Evolutionary conservation across 768 basidiomycete genomes (phyloP), one percentile per base, ranked within the genome.

Genomic region (Russula sp.): DNA sequence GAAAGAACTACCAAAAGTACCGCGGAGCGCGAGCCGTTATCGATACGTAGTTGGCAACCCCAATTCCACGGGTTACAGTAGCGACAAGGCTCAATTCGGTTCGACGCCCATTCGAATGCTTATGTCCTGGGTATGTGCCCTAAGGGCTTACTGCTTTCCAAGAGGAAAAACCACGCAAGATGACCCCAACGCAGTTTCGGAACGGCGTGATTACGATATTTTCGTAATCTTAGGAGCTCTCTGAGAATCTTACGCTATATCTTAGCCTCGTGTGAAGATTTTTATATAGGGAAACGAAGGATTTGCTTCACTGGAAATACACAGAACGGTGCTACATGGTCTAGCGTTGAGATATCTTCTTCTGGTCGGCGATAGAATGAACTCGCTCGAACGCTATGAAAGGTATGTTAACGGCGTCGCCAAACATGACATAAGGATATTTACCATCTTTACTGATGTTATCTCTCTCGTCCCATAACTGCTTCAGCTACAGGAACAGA

Each of bases 401-500:
- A 42, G 14, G n/a, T 3, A 8, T 0, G 54, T 64, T 37, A 50
- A 35, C 6, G 8, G 9, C 13, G 40, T 37, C 1, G 18, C 7
- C 6, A 7, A 37, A n/a, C 20, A 50, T 31, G 52, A 35, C 40
- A 22, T 37, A 50, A 64, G 34, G 34, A 47, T 27, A 2, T 40
- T 39, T 5, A 64, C 63, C 63, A 20, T 64, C 63, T 55, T 64
- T 64, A 8, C 63, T 64, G 48, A 64, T 64, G 47, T 39, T 47
- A 47, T 64, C 54, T 35, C 63, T 44, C 20, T 60, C 42, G 1
- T 60, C 63, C 63, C 63, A 64, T 51, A 64, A n/a, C 27, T 64
- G 63, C 63, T 50, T 50, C n/a, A 64, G 49, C 63, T 64, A 32
- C 2, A 9, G 5, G 37, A 44, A 55, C 55, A 22, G 42, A 51